phyloP scores from a whole-genome alignment of 2,329 filamentous ascomycete species.

The Fusarium sp. region DNA sequence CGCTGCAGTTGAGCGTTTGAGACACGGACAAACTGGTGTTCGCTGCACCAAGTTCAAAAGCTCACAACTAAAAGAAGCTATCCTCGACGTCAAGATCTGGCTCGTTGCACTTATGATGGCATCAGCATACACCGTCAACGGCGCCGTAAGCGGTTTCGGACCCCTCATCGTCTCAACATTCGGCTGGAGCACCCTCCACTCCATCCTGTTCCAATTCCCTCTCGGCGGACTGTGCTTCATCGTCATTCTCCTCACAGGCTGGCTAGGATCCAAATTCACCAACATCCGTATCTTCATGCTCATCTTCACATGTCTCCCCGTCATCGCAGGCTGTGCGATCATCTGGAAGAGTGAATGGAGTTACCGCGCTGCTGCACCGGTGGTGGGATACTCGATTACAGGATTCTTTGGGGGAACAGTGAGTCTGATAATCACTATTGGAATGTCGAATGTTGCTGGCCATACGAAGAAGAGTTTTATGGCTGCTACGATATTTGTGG shows the following conservation, averaged over 20 bases:
- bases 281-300: conserved; percentile 76
- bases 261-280: conserved; percentile 67
- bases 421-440: conserved; percentile 64
- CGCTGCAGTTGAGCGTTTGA: conserved; percentile 72
- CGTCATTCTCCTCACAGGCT: conserved; percentile 74
- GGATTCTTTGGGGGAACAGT: conserved; percentile 80
- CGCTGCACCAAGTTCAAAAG: conserved; percentile 70
- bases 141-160: conserved; percentile 77
- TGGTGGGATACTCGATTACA: conserved; percentile 77
- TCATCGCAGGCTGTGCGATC: conserved; percentile 78
- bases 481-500: conserved; percentile 78
- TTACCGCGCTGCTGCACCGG: conserved; percentile 72
- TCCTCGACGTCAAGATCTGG: conserved; percentile 72
- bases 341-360: conserved; percentile 79
- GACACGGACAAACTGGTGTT: conserved; percentile 72
- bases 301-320: conserved; percentile 74
- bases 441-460: conserved; percentile 77
- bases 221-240: conserved; percentile 76
- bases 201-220: conserved; percentile 81
- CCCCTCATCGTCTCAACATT: conserved; percentile 79
- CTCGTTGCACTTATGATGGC: conserved; percentile 76
- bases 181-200: conserved; percentile 71
- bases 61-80: conserved; percentile 67
- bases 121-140: conserved; percentile 77
- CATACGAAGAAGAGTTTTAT: conserved; percentile 84